Evolutionary conservation across 139 green algal genomes (phyloP).

Genomic region (Closterium sp.): DNA sequence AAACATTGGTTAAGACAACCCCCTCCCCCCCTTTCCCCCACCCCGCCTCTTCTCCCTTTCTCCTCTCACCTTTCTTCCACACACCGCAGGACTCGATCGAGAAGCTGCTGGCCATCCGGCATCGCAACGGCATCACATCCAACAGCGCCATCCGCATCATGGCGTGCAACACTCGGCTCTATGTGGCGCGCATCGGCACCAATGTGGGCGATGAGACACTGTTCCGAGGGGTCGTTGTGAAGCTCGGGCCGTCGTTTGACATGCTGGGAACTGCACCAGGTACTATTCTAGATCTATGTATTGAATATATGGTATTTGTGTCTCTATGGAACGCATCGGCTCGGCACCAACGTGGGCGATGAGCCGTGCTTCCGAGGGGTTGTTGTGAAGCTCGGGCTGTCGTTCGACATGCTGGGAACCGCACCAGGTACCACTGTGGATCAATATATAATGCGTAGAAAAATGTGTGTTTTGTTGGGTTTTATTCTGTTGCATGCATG

Average conservation of each 20-base stretch:
- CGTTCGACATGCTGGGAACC: slow-evolving; percentile 20
- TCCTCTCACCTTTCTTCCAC: background rate
- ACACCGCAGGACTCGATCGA: slow-evolving; percentile 15
- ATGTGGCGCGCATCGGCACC: slow-evolving; percentile 11
- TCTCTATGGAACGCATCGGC: slow-evolving; percentile 1
- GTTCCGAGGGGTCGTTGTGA: slow-evolving; percentile 28
- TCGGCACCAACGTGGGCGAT: background rate
- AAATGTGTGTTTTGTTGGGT: too few relatives aligned
- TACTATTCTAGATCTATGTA: too few relatives aligned
- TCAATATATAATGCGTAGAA: too few relatives aligned
- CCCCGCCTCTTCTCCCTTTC: background rate
- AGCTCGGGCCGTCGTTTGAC: slow-evolving; percentile 25
- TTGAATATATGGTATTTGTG: background rate
- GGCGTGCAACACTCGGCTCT: slow-evolving; percentile 7
- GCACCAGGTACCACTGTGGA: slow-evolving; percentile 6
- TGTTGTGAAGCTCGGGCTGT: slow-evolving; percentile 19
- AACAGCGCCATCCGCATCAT: slow-evolving; percentile 4
- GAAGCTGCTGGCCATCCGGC: slow-evolving; percentile 7
- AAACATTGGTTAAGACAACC: too few relatives aligned
- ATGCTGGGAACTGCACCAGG: slow-evolving; percentile 24
- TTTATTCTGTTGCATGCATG: too few relatives aligned
- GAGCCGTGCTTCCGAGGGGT: slow-evolving; percentile 4
- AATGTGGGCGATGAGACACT: background rate
- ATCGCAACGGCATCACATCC: slow-evolving; percentile 22
- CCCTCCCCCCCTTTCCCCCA: background rate